Evolutionary conservation across 2,329 filamentous ascomycete species (phyloP).

Genomic region (Aureobasidium subglaciale): DNA sequence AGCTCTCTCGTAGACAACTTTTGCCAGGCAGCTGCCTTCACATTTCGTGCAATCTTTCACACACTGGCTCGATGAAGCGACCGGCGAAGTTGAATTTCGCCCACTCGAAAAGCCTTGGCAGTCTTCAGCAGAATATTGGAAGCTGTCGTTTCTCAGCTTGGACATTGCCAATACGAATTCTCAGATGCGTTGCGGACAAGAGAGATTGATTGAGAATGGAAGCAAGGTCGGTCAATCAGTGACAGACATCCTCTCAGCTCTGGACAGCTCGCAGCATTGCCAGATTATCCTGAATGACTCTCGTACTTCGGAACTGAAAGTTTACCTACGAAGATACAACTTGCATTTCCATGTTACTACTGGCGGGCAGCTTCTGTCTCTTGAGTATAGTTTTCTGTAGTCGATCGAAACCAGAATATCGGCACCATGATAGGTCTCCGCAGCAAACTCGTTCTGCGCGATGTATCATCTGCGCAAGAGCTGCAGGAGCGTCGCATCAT

Average conservation of each 20-base stretch:
- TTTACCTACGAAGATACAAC: conserved; percentile 21
- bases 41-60: conserved; percentile 46
- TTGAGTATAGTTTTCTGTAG: conserved; percentile 19
- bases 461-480: conserved; percentile 30
- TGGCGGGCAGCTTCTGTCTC: conserved; percentile 18
- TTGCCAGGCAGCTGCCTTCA: conserved; percentile 43
- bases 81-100: conserved; percentile 46
- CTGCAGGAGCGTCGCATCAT: conserved; percentile 44
- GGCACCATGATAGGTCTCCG: conserved; percentile 54
- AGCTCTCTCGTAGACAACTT: conserved; percentile 27
- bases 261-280: conserved; percentile 16
- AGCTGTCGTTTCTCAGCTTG: conserved; percentile 21
- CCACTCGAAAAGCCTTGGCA: conserved; percentile 21
- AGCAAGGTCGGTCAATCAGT: conserved; percentile 35
- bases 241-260: conserved; percentile 41
- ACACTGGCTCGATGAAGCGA: conserved; percentile 53
- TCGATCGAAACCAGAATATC: conserved; percentile 49
- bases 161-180: conserved; percentile 44
- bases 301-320: not conserved
- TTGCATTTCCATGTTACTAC: conserved; percentile 21
- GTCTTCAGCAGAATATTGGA: conserved; percentile 15
- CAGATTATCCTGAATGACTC: conserved; percentile 17
- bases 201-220: conserved; percentile 38
- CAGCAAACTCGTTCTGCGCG: conserved; percentile 52
- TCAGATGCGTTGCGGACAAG: conserved; percentile 47